Conservation (phyloP, 2,329 filamentous ascomycete genomes). For the Drechslera avenae region DNA sequence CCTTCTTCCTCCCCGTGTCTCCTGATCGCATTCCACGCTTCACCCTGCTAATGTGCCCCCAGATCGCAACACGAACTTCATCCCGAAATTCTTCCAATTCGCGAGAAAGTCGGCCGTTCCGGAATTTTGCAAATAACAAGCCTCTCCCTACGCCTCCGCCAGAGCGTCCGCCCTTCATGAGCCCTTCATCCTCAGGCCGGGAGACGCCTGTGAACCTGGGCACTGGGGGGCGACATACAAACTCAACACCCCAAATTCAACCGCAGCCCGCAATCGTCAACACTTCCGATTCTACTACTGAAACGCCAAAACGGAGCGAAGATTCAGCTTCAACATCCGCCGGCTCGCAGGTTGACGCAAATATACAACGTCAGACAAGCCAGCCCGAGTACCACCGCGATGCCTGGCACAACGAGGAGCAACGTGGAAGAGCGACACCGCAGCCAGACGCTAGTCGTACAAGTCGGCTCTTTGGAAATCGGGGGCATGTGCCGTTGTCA, state of each 20-base stretch:
- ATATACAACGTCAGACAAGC: conserved; percentile 20
- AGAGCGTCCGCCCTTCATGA: conserved; percentile 35
- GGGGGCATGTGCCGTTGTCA: conserved; percentile 14
- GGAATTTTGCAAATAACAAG: conserved; percentile 45
- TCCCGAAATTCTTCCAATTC: conserved; percentile 46
- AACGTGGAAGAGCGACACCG: conserved; percentile 17
- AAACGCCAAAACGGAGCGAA: conserved; percentile 26
- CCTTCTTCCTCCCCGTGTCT: conserved; percentile 5
- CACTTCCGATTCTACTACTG: conserved; percentile 26
- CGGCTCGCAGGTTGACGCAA: conserved; percentile 20
- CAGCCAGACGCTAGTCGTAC: conserved; percentile 22
- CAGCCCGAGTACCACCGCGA: conserved; percentile 31
- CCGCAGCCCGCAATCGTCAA: conserved; percentile 24
- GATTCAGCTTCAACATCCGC: conserved; percentile 18
- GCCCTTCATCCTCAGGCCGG: conserved; percentile 22
- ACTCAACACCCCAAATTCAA: conserved; percentile 20
- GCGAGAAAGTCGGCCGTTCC: conserved; percentile 39
- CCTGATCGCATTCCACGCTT: not conserved
- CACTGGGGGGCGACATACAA: conserved; percentile 20
- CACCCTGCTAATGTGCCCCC: conserved; percentile 15
- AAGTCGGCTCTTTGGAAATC: conserved; percentile 20
- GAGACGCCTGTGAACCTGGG: conserved; percentile 21
- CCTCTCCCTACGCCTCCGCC: conserved; percentile 43
- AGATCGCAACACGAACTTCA: conserved; percentile 48
- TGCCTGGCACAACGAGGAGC: conserved; percentile 29